Evolutionary conservation across 2,329 filamentous ascomycete species (phyloP).

Genomic region (Didymellaceae sp.): DNA sequence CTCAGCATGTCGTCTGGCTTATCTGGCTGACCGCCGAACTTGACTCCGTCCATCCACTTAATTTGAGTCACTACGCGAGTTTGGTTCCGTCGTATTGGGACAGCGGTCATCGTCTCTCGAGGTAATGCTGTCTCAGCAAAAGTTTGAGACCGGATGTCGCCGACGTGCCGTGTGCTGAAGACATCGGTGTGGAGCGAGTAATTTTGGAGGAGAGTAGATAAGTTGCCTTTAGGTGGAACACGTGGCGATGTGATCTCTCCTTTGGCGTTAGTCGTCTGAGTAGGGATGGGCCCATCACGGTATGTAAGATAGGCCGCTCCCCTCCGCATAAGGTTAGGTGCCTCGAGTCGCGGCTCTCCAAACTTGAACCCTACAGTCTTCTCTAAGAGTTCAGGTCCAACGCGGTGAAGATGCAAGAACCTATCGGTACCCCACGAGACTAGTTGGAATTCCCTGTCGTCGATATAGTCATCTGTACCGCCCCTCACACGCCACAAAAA

Average conservation of each 20-base stretch:
- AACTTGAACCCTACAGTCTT: constrained; percentile 75
- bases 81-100: constrained; percentile 56
- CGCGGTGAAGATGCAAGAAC: constrained; percentile 77
- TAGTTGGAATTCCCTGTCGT: constrained; percentile 88
- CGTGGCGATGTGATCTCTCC: constrained; percentile 28
- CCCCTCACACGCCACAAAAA: constrained; percentile 89
- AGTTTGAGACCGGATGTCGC: constrained; percentile 13
- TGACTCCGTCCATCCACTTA: constrained; percentile 70
- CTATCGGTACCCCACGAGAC: constrained; percentile 93
- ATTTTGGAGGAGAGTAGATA: constrained; percentile 38
- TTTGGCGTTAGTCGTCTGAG: constrained; percentile 23
- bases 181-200: constrained; percentile 23
- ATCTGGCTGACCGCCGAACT: constrained; percentile 57
- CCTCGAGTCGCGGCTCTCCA: constrained; percentile 68
- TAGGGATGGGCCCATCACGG: constrained; percentile 59
- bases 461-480: constrained; percentile 66
- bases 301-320: constrained; percentile 88
- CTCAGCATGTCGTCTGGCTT: constrained; percentile 29
- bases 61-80: constrained; percentile 64
- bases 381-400: constrained; percentile 67
- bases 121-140: constrained; percentile 11
- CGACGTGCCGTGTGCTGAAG: constrained; percentile 14
- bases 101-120: constrained; percentile 56
- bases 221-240: constrained; percentile 31
- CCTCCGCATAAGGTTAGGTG: constrained; percentile 76